Conservation (phyloP, 1,139 yeast genomes). For the Taphrina confusa region DNA sequence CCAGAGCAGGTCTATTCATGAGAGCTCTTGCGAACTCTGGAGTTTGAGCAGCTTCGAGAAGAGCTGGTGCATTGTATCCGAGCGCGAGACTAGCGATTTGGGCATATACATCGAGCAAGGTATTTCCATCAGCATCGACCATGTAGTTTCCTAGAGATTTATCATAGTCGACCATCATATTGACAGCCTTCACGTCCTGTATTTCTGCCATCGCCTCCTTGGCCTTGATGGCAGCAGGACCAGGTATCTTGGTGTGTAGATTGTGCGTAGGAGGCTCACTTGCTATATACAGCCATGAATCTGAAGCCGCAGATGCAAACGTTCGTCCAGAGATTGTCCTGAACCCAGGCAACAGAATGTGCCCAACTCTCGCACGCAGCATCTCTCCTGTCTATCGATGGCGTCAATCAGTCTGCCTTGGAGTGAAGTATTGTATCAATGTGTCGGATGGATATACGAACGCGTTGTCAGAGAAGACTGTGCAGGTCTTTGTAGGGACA, state of each 20-base stretch:
- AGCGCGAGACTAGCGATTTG: slow-evolving; percentile 77
- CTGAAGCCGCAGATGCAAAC: slow-evolving; percentile 13
- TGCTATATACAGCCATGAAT: slow-evolving; percentile 50
- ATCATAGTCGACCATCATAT: slow-evolving; percentile 68
- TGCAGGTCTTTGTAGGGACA: too few relatives aligned
- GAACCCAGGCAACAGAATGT: too few relatives aligned
- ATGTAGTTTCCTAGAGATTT: slow-evolving; percentile 72
- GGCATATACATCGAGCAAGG: slow-evolving; percentile 67
- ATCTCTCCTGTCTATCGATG: too few relatives aligned
- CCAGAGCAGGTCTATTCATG: slow-evolving; percentile 75
- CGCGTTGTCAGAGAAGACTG: too few relatives aligned
- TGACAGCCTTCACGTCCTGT: slow-evolving; percentile 66
- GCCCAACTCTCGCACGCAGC: too few relatives aligned
- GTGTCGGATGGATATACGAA: too few relatives aligned
- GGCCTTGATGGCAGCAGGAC: slow-evolving; percentile 58
- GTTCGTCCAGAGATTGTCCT: neutral
- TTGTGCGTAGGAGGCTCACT: slow-evolving; percentile 65
- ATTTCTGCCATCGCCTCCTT: slow-evolving; percentile 56
- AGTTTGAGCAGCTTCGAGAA: slow-evolving; percentile 62
- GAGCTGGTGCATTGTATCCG: slow-evolving; percentile 76
- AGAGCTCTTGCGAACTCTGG: slow-evolving; percentile 67
- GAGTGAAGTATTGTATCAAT: too few relatives aligned
- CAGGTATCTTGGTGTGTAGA: slow-evolving; percentile 61
- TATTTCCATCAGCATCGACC: slow-evolving; percentile 70
- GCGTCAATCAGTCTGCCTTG: too few relatives aligned